A percentile compares a stretch with the other conserved stretches of the same genome.
phyloP scores from a whole-genome alignment of 169 alveolate genomes.

The Sarcocystis neurona region DNA sequence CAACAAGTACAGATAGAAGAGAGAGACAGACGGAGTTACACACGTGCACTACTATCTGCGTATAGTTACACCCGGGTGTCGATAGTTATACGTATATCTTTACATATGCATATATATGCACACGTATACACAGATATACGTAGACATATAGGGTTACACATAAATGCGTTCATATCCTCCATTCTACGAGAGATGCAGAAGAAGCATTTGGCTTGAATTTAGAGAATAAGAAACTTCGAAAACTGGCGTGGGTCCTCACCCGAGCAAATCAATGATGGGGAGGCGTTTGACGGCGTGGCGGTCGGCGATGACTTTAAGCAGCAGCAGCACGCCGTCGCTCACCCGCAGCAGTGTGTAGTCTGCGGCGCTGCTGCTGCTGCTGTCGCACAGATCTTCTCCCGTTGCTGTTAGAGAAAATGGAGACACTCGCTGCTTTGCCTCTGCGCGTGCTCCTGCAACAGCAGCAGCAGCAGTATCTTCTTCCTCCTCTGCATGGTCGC shows the following conservation, averaged over 20 bases:
- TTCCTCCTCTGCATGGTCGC: background rate
- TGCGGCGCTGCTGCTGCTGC: background rate
- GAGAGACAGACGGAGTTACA: background rate
- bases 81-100: background rate
- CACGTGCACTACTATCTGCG: background rate
- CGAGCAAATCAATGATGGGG: constrained; percentile 25
- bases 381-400: too few relatives aligned
- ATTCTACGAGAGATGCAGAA: background rate
- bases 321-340: constrained; percentile 36
- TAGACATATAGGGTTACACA: background rate
- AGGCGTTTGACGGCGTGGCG: constrained; percentile 17
- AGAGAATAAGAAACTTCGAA: background rate
- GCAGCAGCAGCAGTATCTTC: background rate
- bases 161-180: background rate
- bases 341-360: background rate
- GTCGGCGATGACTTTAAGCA: constrained; percentile 39
- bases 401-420: too few relatives aligned
- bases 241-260: background rate
- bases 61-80: background rate
- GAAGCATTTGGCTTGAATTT: background rate
- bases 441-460: too few relatives aligned
- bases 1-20: background rate
- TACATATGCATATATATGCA: background rate
- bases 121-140: background rate
- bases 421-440: too few relatives aligned